phyloP scores from a whole-genome alignment of 202 grass and related monocot genomes.

The Schoenoplectus tabernaemontani region DNA sequence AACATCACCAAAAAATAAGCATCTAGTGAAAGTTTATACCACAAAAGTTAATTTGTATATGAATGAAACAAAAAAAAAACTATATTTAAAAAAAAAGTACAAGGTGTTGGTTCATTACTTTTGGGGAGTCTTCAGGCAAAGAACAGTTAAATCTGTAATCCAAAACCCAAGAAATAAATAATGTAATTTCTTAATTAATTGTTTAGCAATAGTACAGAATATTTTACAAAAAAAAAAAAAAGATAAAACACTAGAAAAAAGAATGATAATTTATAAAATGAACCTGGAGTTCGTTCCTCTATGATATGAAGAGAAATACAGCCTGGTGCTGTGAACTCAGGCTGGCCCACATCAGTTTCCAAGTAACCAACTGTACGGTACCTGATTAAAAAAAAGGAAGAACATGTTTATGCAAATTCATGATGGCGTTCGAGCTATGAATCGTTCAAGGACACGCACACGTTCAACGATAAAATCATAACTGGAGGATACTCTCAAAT shows the following conservation, averaged over 20 bases:
- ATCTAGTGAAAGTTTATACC: conserved; percentile 22
- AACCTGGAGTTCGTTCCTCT: conserved; percentile 45
- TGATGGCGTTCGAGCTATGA: too few species aligned
- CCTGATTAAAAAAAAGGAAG: conserved; percentile 6
- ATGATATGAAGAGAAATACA: conserved; percentile 60
- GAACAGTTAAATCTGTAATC: conserved; percentile 47
- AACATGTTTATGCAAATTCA: background rate
- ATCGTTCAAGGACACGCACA: too few species aligned
- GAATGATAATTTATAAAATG: background rate
- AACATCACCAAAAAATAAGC: conserved; percentile 54
- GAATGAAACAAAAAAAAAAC: background rate
- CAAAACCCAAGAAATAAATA: conserved; percentile 2
- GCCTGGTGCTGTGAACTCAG: conserved; percentile 60
- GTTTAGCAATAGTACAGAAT: background rate
- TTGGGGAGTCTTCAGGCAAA: conserved; percentile 43
- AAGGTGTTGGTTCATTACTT: conserved; percentile 27
- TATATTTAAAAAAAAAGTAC: background rate
- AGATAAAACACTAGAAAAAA: background rate
- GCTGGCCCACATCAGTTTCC: conserved; percentile 76
- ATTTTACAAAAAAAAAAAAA: background rate
- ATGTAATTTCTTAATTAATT: background rate
- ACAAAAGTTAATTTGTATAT: background rate
- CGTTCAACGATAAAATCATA: too few species aligned
- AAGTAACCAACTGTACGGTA: conserved; percentile 51
- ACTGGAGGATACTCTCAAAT: too few species aligned